These are phyloP conservation scores for Colletotrichum aenigma DNA, from an alignment of 2,329 filamentous ascomycete species.

Conservation along the genomic window DNA sequence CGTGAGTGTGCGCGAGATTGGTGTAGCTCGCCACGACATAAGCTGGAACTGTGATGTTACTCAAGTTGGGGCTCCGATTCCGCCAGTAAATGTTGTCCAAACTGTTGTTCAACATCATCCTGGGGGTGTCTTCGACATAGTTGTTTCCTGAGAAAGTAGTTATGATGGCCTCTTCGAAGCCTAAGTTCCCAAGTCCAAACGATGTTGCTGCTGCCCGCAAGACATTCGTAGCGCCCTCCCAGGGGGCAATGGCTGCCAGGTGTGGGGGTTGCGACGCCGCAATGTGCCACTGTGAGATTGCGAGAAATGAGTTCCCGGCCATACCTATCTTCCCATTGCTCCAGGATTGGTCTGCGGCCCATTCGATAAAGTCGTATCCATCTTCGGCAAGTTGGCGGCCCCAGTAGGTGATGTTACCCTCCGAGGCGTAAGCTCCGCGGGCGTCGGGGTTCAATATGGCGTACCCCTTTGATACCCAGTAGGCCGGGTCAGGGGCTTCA, in stretches of 20 bases:
- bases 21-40: background rate
- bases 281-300: background rate
- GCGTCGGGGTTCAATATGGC: background rate
- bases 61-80: background rate
- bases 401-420: background rate
- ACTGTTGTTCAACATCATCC: background rate
- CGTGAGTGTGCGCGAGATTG: background rate
- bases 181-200: background rate
- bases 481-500: background rate
- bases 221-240: background rate
- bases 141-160: background rate
- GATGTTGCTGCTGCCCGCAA: background rate
- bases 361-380: background rate
- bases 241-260: background rate
- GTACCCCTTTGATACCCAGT: background rate
- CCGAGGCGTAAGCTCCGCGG: background rate
- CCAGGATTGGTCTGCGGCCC: background rate
- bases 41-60: background rate
- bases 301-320: background rate
- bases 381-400: background rate
- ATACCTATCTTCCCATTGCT: background rate
- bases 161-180: background rate
- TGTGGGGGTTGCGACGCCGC: background rate
- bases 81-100: background rate
- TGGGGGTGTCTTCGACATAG: background rate